Evolutionary conservation across 768 basidiomycete species (phyloP), one percentile per base, ranked within the genome.

Genomic region (Calocybe gangraenosa): DNA sequence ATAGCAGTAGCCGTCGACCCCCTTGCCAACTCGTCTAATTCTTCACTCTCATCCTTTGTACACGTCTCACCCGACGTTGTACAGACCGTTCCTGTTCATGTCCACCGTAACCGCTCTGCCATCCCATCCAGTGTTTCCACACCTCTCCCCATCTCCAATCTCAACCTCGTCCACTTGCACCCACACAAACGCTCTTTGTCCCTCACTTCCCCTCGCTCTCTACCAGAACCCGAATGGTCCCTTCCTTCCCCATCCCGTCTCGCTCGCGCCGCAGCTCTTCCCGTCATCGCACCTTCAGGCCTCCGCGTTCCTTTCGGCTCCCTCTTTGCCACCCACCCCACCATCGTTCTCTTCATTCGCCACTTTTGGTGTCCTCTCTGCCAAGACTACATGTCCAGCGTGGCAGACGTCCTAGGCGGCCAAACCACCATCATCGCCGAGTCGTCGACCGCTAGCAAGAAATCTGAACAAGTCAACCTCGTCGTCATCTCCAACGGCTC

Each of bases 311-410:
- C 65, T 28, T 92, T 94, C 49, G 84, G 86, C 0, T 76, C 82
- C 18, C 62, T 95, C 32, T 82, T 84, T 56, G 70, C 55, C 23
- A 50, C 57, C 7, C 69, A 67, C 38, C 67, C 68, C 46, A 85
- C 84, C 0, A 74, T 92, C 50, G 81, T 92, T 42, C 65, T 92
- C 33, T 95, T 95, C 68, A 84, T 96, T 51, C 73, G 92, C 34
- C 88, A 92, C 63, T 92, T 92, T 65, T 88, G 83, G 87, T 93
- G 91, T 58, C 84, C 87, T 0, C 64, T 82, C 10, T 91, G 88
- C 62, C 89, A 92, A 58, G 92, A 95, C 61, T 96, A 94, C 62
- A 81, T 93, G 74, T 70, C 41, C 19, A 18, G 13, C 78, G 33
- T 83, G 81, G 25, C 72, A 89, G 51, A 65, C 58, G 51, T 62